These are phyloP conservation scores for Fusarium nanum DNA, from an alignment of 2,329 filamentous ascomycete genomes.

Conservation along the genomic window DNA sequence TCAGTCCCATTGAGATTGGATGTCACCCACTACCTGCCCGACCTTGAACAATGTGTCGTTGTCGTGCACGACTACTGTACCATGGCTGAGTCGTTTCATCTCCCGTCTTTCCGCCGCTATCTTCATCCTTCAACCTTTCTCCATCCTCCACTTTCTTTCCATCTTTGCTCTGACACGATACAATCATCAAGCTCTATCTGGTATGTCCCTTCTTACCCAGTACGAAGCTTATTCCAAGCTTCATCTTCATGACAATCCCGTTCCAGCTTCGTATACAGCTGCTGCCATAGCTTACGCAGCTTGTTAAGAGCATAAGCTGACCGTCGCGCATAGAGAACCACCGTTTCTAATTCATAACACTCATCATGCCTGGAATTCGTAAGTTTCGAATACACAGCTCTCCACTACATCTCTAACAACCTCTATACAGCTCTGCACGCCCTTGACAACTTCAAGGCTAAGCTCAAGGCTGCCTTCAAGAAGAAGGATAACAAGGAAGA, in stretches of 20 bases:
- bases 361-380: constrained; percentile 66
- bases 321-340: constrained; percentile 14
- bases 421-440: constrained; percentile 60
- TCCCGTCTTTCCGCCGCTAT: constrained; percentile 19
- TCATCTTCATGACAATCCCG: not conserved
- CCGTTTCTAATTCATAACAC: constrained; percentile 1
- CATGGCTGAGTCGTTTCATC: constrained; percentile 35
- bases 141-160: constrained; percentile 3
- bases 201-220: constrained; percentile 14
- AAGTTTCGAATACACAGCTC: constrained; percentile 47
- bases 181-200: constrained; percentile 5
- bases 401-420: not conserved
- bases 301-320: constrained; percentile 25
- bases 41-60: not conserved
- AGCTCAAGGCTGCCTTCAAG: constrained; percentile 66
- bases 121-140: constrained; percentile 12
- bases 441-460: constrained; percentile 66
- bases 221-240: not conserved
- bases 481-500: constrained; percentile 57
- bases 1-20: constrained; percentile 35
- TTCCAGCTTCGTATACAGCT: not conserved
- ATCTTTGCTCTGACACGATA: constrained; percentile 8
- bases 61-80: not conserved
- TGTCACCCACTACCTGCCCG: constrained; percentile 25
- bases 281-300: not conserved